These are phyloP conservation scores for Globomyces pollinis-pini DNA, from an alignment of 192 early-diverging fungal genomes.

Conservation along the genomic window DNA sequence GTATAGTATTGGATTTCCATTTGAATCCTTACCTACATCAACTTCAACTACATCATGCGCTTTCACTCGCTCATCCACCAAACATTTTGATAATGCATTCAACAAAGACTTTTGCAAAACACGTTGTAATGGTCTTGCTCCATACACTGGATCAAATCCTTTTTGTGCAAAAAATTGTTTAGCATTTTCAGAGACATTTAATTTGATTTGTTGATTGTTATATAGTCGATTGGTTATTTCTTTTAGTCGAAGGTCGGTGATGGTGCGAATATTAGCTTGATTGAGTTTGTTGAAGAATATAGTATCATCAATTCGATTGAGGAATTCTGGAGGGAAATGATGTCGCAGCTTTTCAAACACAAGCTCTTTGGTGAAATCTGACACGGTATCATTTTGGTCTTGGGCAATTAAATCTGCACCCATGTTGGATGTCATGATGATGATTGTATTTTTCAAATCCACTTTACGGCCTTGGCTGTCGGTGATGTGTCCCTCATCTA, in stretches of 20 bases:
- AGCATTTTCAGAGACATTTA: not conserved
- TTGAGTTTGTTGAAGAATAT: too few relatives aligned
- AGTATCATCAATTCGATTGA: too few relatives aligned
- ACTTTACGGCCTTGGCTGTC: too few relatives aligned
- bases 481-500: too few relatives aligned
- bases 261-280: not conserved
- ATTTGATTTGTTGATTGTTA: not conserved
- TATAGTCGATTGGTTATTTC: not conserved
- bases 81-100: not conserved
- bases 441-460: too few relatives aligned
- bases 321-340: too few relatives aligned
- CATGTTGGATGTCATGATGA: too few relatives aligned
- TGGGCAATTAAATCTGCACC: too few relatives aligned
- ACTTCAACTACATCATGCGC: not conserved
- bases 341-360: too few relatives aligned
- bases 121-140: not conserved
- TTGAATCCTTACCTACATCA: not conserved
- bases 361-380: too few relatives aligned
- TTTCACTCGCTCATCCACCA: not conserved
- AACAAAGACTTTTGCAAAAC: not conserved
- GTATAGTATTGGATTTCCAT: too few relatives aligned
- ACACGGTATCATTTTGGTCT: too few relatives aligned
- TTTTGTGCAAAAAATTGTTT: not conserved
- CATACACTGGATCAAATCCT: not conserved
- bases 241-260: not conserved